These are phyloP conservation scores for Phellinidium pouzarii DNA, from an alignment of 1,284 basidiomycete species.

Conservation along the genomic window DNA sequence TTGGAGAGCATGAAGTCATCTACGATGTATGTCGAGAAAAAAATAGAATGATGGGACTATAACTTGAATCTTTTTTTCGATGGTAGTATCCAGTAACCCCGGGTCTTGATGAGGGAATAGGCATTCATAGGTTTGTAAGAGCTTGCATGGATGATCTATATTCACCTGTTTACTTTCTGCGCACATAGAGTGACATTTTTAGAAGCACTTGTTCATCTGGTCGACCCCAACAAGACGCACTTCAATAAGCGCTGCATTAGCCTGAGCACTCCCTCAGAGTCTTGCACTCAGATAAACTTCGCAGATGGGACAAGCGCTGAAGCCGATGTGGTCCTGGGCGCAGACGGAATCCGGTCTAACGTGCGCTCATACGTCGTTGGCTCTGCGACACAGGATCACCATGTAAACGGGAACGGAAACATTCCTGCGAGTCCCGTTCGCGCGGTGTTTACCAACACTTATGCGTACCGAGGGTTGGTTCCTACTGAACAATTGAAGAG, in stretches of 20 bases:
- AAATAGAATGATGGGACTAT: not conserved
- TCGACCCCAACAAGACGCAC: conserved; percentile 37
- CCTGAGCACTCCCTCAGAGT: conserved; percentile 22
- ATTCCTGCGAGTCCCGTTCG: not conserved
- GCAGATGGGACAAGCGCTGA: conserved; percentile 39
- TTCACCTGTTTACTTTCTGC: not conserved
- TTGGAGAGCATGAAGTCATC: conserved; percentile 36
- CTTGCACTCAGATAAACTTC: conserved; percentile 31
- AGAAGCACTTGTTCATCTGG: conserved; percentile 39
- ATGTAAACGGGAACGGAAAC: not conserved
- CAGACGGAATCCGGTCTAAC: conserved; percentile 47
- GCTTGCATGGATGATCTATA: not conserved
- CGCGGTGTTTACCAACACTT: conserved; percentile 38
- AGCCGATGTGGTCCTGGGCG: conserved; percentile 46
- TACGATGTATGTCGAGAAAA: conserved; percentile 34
- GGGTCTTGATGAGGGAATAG: conserved; percentile 32
- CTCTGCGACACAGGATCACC: conserved; percentile 20
- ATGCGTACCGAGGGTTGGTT: conserved; percentile 42
- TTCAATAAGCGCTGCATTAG: conserved; percentile 48
- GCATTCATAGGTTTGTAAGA: conserved; percentile 35
- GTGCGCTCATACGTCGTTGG: conserved; percentile 34
- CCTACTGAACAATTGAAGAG: conserved; percentile 31
- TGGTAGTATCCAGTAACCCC: conserved; percentile 32
- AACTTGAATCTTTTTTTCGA: too few species aligned
- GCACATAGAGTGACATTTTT: conserved; percentile 34